A percentile compares a stretch with the other conserved stretches of the same genome.
phyloP scores from a whole-genome alignment of 805 yeast genomes.

The Candida insectalens region DNA sequence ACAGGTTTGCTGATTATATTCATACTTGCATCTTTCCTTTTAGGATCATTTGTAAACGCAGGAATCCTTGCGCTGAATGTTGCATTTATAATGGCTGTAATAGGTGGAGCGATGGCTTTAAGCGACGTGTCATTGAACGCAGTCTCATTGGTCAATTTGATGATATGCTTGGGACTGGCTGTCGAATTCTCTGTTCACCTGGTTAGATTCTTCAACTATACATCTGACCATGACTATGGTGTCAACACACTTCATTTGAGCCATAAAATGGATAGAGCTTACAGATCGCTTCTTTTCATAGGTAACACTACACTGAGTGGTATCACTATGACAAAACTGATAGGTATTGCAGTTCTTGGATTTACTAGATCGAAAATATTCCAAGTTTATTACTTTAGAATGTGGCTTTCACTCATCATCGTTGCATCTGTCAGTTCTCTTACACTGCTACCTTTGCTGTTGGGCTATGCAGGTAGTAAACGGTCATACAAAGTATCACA shows the following conservation, averaged over 20 bases:
- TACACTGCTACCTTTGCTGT: slow-evolving; percentile 65
- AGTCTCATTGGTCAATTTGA: slow-evolving; percentile 75
- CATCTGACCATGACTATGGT: slow-evolving; percentile 5
- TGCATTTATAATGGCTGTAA: slow-evolving; percentile 52
- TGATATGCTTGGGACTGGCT: slow-evolving; percentile 88
- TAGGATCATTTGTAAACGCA: slow-evolving; percentile 63
- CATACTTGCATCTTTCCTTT: slow-evolving; percentile 39
- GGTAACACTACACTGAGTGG: slow-evolving; percentile 91
- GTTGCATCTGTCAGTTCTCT: slow-evolving; percentile 75
- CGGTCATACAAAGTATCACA: slow-evolving; percentile 29
- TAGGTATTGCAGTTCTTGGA: slow-evolving; percentile 81
- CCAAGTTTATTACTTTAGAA: slow-evolving; percentile 84
- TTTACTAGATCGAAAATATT: slow-evolving; percentile 83
- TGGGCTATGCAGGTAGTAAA: slow-evolving; percentile 53
- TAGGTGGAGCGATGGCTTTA: slow-evolving; percentile 72
- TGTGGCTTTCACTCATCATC: slow-evolving; percentile 81
- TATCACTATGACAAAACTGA: slow-evolving; percentile 77
- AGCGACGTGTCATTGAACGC: slow-evolving; percentile 80
- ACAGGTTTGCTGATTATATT: slow-evolving; percentile 44
- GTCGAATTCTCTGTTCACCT: slow-evolving; percentile 91
- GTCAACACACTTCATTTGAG: slow-evolving; percentile 1
- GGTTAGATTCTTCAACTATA: slow-evolving; percentile 59
- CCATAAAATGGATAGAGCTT: slow-evolving; percentile 24
- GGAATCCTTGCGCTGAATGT: slow-evolving; percentile 48
- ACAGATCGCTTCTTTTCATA: slow-evolving; percentile 60